Percentiles rank a stretch among this genome's conserved stretches.
phyloP scores from a whole-genome alignment of 441 rosid species.

The Flueggea neowawraea region DNA sequence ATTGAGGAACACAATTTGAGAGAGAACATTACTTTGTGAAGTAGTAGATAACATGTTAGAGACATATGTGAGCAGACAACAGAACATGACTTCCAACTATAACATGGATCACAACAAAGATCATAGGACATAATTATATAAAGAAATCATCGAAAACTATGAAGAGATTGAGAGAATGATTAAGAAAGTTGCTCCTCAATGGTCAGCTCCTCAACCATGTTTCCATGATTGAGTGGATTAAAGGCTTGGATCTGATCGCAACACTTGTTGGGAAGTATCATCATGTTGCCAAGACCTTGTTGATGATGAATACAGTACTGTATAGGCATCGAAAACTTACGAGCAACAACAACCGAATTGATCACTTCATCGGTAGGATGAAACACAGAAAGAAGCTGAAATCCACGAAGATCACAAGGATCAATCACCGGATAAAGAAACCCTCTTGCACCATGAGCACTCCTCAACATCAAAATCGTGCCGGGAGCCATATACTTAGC shows the following conservation, averaged over 20 bases:
- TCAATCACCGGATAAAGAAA: conserved; percentile 82
- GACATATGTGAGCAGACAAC: too few relatives aligned
- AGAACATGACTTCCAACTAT: too few relatives aligned
- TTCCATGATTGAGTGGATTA: conserved; percentile 45
- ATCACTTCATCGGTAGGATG: conserved; percentile 86
- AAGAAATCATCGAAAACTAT: too few relatives aligned
- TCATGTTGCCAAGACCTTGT: conserved; percentile 11
- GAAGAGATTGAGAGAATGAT: background rate
- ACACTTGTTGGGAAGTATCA: conserved; percentile 30
- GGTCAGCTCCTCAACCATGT: conserved; percentile 46
- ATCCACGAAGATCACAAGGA: conserved; percentile 69
- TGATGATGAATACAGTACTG: conserved; percentile 15
- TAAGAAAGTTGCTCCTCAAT: conserved; percentile 34
- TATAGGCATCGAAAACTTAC: conserved; percentile 28
- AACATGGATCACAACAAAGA: too few relatives aligned
- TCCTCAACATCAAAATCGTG: conserved; percentile 71
- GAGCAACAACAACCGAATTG: conserved; percentile 69
- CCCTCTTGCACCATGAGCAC: conserved; percentile 86
- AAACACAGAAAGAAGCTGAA: conserved; percentile 60
- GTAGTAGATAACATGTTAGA: too few relatives aligned
- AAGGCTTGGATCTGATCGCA: conserved; percentile 37
- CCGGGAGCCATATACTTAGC: conserved; percentile 74
- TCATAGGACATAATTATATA: too few relatives aligned
- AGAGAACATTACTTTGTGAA: too few relatives aligned
- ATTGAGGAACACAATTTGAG: too few relatives aligned